These are phyloP conservation scores for Nakazawaea pomicola DNA, from an alignment of 805 yeast genomes.

Conservation along the genomic window DNA sequence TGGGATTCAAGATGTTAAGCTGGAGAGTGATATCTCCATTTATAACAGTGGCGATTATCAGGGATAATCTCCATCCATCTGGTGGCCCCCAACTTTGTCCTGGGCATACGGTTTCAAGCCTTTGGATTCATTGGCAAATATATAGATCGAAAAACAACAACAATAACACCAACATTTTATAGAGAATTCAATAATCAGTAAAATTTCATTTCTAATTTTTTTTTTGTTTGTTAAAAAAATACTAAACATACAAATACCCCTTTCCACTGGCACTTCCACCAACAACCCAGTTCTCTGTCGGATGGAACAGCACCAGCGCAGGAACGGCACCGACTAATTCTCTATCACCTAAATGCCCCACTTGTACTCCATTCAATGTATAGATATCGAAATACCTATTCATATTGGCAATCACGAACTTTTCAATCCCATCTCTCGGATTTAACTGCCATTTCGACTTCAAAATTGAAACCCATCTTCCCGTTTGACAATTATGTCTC, in stretches of 20 bases:
- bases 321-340: slow-evolving; percentile 82
- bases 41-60: slow-evolving; percentile 52
- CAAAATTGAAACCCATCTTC: slow-evolving; percentile 92
- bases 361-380: slow-evolving; percentile 65
- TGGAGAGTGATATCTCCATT: slow-evolving; percentile 62
- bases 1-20: slow-evolving; percentile 64
- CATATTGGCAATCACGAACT: slow-evolving; percentile 93
- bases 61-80: no score
- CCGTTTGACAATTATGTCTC: slow-evolving; percentile 92
- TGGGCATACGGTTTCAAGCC: no score
- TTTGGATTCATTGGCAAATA: no score
- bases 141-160: not conserved
- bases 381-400: slow-evolving; percentile 81
- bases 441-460: slow-evolving; percentile 81
- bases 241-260: slow-evolving; percentile 50
- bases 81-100: no score
- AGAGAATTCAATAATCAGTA: not conserved
- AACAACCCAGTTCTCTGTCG: slow-evolving; percentile 79
- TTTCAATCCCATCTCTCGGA: slow-evolving; percentile 68
- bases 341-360: slow-evolving; percentile 64
- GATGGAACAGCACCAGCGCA: slow-evolving; percentile 82
- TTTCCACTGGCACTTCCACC: slow-evolving; percentile 97
- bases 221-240: no score
- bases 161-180: not conserved
- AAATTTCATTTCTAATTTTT: no score